Evolutionary conservation across 805 yeast genomes (phyloP).

Genomic region (Wickerhamomyces hampshirensis): DNA sequence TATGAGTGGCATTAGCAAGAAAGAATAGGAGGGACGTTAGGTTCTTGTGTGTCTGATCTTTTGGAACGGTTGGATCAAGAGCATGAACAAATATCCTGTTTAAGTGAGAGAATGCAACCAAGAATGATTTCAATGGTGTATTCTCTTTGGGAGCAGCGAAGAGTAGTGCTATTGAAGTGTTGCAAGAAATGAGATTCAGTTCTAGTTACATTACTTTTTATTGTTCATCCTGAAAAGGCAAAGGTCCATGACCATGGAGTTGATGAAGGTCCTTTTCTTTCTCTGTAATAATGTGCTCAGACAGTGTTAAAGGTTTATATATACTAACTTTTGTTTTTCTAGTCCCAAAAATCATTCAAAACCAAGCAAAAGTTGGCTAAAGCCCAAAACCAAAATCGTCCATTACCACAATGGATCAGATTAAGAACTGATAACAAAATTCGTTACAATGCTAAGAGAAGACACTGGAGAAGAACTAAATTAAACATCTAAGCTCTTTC

Average conservation of each 20-base stretch:
- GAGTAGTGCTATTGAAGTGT: no score
- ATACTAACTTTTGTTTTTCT: conserved; percentile 16
- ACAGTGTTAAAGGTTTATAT: no score
- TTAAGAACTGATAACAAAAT: conserved; percentile 95
- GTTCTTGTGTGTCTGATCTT: background rate
- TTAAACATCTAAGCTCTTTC: conserved; percentile 70
- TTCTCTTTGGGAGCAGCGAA: no score
- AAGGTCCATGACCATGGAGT: no score
- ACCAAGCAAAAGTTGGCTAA: conserved; percentile 98
- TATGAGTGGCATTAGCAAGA: background rate
- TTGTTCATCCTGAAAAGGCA: no score
- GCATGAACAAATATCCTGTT: no score
- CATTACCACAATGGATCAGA: conserved; percentile 99
- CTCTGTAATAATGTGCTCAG: no score
- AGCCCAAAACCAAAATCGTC: conserved; percentile 99
- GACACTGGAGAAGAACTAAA: conserved; percentile 99
- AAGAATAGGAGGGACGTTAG: background rate
- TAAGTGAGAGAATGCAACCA: no score
- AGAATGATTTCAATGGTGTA: no score
- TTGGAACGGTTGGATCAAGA: background rate
- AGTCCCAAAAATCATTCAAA: conserved; percentile 94
- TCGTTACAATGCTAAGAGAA: conserved; percentile 99
- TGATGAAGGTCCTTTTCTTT: no score
- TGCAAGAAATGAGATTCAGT: no score
- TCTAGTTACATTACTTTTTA: no score